phyloP scores from a whole-genome alignment of 805 yeast species.

The Schwanniomyces vanrijiae region DNA sequence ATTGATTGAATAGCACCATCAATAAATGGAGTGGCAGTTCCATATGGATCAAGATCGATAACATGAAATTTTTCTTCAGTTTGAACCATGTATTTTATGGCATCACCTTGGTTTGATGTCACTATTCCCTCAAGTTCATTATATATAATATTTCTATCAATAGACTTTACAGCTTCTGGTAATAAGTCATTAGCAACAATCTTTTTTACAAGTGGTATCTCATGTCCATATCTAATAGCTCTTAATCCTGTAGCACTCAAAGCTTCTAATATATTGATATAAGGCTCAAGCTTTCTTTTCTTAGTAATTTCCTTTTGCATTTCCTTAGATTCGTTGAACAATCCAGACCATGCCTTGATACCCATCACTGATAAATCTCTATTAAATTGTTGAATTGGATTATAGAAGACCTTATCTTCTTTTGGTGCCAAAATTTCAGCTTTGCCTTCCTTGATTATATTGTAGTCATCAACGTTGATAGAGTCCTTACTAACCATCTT shows the following conservation, averaged over 20 bases:
- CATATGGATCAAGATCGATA: constrained; percentile 95
- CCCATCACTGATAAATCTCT: constrained; percentile 85
- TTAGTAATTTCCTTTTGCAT: constrained; percentile 6
- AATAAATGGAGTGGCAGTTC: constrained; percentile 93
- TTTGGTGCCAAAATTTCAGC: constrained; percentile 84
- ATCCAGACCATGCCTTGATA: constrained; percentile 81
- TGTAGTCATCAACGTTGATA: constrained; percentile 27
- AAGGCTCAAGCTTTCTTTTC: constrained; percentile 34
- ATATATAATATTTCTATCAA: constrained; percentile 65
- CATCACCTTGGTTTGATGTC: constrained; percentile 78
- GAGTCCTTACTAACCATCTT: background rate
- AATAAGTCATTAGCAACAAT: constrained; percentile 90
- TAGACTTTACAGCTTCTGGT: constrained; percentile 81
- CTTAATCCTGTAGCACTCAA: constrained; percentile 93
- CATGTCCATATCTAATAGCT: constrained; percentile 91
- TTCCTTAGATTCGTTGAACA: constrained; percentile 33
- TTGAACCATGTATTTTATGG: constrained; percentile 72
- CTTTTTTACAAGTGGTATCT: constrained; percentile 70
- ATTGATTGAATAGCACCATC: constrained; percentile 87
- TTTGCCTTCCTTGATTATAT: constrained; percentile 65
- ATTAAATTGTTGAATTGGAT: constrained; percentile 95
- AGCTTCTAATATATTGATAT: constrained; percentile 79
- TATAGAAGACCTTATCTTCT: constrained; percentile 84
- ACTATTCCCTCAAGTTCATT: constrained; percentile 63
- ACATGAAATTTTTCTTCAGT: constrained; percentile 64